Evolutionary conservation across 768 basidiomycete genomes (phyloP), one percentile per base, ranked within the genome.

Genomic region (Krasilnikovozyma curviuscula): DNA sequence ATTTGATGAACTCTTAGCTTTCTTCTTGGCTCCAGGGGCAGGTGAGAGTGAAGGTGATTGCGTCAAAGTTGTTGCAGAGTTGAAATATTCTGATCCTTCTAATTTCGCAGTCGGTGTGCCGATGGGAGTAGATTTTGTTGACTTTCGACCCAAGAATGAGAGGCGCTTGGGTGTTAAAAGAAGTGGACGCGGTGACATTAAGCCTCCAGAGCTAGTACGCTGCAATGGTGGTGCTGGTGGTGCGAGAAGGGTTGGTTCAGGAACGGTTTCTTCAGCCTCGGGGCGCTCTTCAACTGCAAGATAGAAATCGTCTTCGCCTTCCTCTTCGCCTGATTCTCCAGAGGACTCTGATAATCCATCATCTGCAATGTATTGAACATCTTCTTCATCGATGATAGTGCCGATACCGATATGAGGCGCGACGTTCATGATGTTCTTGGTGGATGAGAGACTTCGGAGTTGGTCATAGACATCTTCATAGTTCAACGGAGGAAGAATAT

Each of bases 371-470:
- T 44, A 54, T 12, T 40, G 46, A 9, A 28, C 31, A 18, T 53
- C 60, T 18, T 73, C 67, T 59, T 75, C 67, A 3, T 77, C 79
- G 25, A 80, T 78, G 23, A 83, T 67, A 3, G 85, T 88, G 7
- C 63, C 63, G 38, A 65, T 63, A 16, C 65, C 65, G 52, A 64
- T 48, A 48, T 61, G 57, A 1, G 78, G 77, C 33, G 80, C 79
- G 12, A 80, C 76, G 3, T 85, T 68, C 21, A 75, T 75, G 9
- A 57, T 55, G 24, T 57, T 63, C n/a, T 61, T 57, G 3, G 75
- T 75, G 18, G 75, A 68, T 0, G 78, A 73, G 29, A 73, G 70
- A 59, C 74, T 79, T 46, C 75, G 64, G 12, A 83, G 69, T 44
- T 81, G 75, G 0, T 59, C 58, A 60, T 76, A 81, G 24, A 81